These are phyloP conservation scores for Xylariomycetidae sp. DNA, from an alignment of 2,329 filamentous ascomycete species.

Conservation along the genomic window DNA sequence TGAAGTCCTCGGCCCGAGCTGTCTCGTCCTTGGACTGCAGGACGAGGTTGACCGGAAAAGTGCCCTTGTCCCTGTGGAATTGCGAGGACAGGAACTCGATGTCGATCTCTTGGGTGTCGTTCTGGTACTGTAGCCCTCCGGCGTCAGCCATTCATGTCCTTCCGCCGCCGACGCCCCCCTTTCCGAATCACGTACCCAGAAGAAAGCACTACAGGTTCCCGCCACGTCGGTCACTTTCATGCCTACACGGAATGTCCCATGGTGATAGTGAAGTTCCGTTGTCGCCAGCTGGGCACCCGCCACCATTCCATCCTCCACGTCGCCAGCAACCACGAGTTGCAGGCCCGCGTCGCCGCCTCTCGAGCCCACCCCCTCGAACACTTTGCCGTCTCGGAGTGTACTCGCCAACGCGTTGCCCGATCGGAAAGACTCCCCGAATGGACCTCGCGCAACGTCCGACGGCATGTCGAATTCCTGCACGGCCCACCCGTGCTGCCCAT, in stretches of 20 bases:
- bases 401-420: constrained; percentile 51
- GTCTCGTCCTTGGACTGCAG: constrained; percentile 56
- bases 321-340: constrained; percentile 49
- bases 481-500: constrained; percentile 44
- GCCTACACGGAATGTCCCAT: constrained; percentile 63
- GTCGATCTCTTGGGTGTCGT: constrained; percentile 76
- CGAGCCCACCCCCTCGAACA: constrained; percentile 39
- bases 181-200: constrained; percentile 59
- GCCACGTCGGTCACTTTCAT: constrained; percentile 58
- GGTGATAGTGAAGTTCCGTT: constrained; percentile 56
- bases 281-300: constrained; percentile 61
- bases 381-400: constrained; percentile 35
- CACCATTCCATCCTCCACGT: constrained; percentile 46
- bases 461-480: constrained; percentile 64
- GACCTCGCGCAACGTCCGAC: constrained; percentile 51
- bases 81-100: constrained; percentile 72
- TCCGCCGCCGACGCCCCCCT: neutral
- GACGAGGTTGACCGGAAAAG: constrained; percentile 67
- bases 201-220: constrained; percentile 75
- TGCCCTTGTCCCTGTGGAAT: constrained; percentile 45
- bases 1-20: constrained; percentile 39
- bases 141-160: neutral
- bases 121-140: too few relatives aligned
- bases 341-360: constrained; percentile 47
- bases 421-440: constrained; percentile 61